Base-by-base conservation (phyloP, 2,329 filamentous ascomycete species). In the Aspergillus sclerotialis region DNA sequence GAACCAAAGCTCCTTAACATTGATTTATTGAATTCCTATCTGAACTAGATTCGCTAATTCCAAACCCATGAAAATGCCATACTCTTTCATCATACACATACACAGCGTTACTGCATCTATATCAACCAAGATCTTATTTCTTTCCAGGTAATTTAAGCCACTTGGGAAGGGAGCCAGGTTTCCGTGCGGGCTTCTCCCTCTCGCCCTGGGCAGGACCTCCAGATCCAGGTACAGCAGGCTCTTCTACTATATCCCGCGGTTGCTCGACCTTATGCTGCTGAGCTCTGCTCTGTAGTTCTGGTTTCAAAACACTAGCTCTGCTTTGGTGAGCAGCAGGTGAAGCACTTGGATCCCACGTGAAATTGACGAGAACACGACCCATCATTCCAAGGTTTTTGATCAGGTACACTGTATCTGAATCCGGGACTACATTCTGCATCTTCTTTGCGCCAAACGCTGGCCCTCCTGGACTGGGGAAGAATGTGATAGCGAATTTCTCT, bases 121-220 rank as follows among this genome's bases (percentile, higher is more conserved):
- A n/a, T n/a, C n/a, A n/a, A n/a, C n/a, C n/a, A n/a, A n/a, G n/a
- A n/a, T n/a, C 19, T 56, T 39, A 84, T 65, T 86, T 88, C 72
- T 84, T 88, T 6, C 76, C 77, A 18, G 78, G 69, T 36, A 82
- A 62, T 58, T 83, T 84, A 26, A 89, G 61, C 75, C 84, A 86
- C 57, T 84, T 87, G 13, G 82, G 82, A 47, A 79, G 43, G 14
- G 50, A 53, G 13, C 58, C 61, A 17, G 46, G 49, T 39, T 65
- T 64, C 25, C 50, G 53, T 17, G 39, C 33, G 14, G 57, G 32
- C 40, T 63, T 63, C 33, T 48, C 48, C 32, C 55, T 46, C 15
- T 53, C 52, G 8, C 21, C 32, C 14, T 39, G 36, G 7, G 48
- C 38, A 10, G 42, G 35, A 17, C 50, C 45, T 2, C 56, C 56